Conservation (phyloP, 2,329 filamentous ascomycete genomes). For the Talaromyces amestolkiae region DNA sequence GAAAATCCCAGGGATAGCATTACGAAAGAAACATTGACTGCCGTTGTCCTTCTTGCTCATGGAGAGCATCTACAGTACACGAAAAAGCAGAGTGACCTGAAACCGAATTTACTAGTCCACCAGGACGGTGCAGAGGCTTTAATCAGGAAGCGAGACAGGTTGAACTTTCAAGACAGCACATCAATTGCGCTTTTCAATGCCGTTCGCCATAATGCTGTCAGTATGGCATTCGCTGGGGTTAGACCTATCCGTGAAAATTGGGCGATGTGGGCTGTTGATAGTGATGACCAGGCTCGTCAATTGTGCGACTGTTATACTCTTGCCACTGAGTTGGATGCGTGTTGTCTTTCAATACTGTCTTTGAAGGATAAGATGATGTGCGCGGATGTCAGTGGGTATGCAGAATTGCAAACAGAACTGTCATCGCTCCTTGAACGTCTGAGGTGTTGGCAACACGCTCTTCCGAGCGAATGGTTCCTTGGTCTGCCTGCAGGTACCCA, state of each 20-base stretch:
- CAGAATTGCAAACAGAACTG: background rate
- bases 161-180: conserved; percentile 16
- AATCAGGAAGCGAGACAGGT: conserved; percentile 3
- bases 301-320: conserved; percentile 19
- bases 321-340: conserved; percentile 17
- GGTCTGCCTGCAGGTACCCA: background rate
- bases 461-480: conserved; percentile 1
- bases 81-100: background rate
- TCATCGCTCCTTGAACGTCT: conserved; percentile 2
- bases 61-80: conserved; percentile 14
- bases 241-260: background rate
- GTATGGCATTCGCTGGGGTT: background rate
- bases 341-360: conserved; percentile 4
- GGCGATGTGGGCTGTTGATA: conserved; percentile 10
- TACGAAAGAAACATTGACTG: conserved; percentile 9
- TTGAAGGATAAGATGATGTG: background rate
- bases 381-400: background rate
- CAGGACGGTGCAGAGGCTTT: conserved; percentile 17
- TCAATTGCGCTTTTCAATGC: conserved; percentile 17
- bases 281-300: background rate
- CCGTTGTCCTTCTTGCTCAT: conserved; percentile 13
- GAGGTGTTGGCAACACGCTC: background rate
- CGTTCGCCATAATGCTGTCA: conserved; percentile 16
- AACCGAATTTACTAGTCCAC: conserved; percentile 5
- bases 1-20: conserved; percentile 8